Percentiles rank a stretch among this genome's conserved stretches.
These are phyloP conservation scores for Irineochytrium annulatum DNA, from an alignment of 192 early-diverging fungal species.

Conservation along the genomic window DNA sequence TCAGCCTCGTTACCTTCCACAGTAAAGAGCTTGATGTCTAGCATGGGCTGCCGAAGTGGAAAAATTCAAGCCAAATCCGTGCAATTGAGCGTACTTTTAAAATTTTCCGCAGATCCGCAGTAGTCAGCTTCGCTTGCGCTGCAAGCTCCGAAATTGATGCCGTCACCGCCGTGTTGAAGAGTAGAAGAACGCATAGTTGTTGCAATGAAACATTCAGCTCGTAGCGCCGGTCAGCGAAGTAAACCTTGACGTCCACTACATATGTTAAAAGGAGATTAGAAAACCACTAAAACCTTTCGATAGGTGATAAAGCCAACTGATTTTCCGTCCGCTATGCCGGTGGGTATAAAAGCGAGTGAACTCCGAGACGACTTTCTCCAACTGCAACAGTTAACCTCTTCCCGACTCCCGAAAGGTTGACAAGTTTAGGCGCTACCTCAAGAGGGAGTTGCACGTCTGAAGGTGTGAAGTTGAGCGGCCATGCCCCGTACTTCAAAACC, in stretches of 20 bases:
- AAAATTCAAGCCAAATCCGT: background rate
- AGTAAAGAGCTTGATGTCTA: slow-evolving; percentile 50
- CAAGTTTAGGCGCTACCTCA: slow-evolving; percentile 28
- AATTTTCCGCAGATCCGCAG: slow-evolving; percentile 51
- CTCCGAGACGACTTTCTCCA: slow-evolving; percentile 63
- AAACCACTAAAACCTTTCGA: slow-evolving; percentile 53
- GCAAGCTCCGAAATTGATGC: slow-evolving; percentile 52
- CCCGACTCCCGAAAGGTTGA: background rate
- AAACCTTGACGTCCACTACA: slow-evolving; percentile 56
- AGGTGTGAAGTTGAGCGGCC: slow-evolving; percentile 54
- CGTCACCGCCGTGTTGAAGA: slow-evolving; percentile 56
- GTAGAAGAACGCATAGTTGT: slow-evolving; percentile 63
- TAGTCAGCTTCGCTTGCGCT: slow-evolving; percentile 49
- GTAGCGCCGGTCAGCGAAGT: slow-evolving; percentile 68
- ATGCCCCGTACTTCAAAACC: slow-evolving; percentile 76
- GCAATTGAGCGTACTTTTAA: slow-evolving; percentile 43
- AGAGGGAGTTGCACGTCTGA: slow-evolving; percentile 38
- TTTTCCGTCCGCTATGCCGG: slow-evolving; percentile 68
- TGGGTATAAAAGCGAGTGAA: slow-evolving; percentile 71
- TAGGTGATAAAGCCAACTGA: slow-evolving; percentile 81
- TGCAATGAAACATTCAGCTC: slow-evolving; percentile 70
- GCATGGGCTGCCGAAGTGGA: slow-evolving; percentile 38
- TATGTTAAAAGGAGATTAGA: background rate
- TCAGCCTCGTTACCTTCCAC: slow-evolving; percentile 9
- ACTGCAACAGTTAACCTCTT: slow-evolving; percentile 19